Evolutionary conservation across 768 basidiomycete species (phyloP), one percentile per base, ranked within the genome.

Genomic region (Mycena venus): DNA sequence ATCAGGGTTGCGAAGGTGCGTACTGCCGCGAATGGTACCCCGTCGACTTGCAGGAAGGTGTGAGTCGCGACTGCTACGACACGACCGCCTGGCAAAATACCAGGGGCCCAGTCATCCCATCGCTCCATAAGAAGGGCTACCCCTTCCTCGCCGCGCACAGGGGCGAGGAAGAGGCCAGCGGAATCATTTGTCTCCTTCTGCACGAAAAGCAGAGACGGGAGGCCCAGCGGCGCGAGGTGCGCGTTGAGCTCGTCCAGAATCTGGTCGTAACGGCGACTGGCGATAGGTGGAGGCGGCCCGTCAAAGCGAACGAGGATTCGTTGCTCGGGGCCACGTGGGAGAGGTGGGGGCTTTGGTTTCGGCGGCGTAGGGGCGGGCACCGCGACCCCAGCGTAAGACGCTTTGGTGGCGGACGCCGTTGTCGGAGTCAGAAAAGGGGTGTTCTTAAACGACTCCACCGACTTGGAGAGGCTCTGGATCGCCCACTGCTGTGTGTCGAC

Each of bases 361-460:
- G 23, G 31, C 4, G 53, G 31, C 5, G 59, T 31, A 2, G 59
- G n/a, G 17, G 68, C n/a, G 0, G 49, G n/a, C n/a, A n/a, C n/a
- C n/a, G n/a, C 59, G 3, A 27, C 44, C 17, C 38, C 38, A 1
- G 68, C 44, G 47, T 25, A 70, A 15, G 68, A n/a, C n/a, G n/a
- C n/a, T n/a, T n/a, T 36, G 8, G 42, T 12, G 10, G 40, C 14
- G 15, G 19, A 25, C 3, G 14, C 10, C 2, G 58, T 14, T 14
- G 11, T 32, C 44, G 4, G 59, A 2, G 21, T 27, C 19, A 2
- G 10, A 1, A 70, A 3, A 0, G 68, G 68, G 1, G 68, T 59
- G 21, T 70, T 70, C 44, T 70, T 70, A 9, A 70, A 17, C 2
- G 59, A 51, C 25, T 70, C 68, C 2, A 70, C 32, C 1, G 55